Conservation (phyloP, 148 eudicot species). For the Heliamphora exappendiculata region DNA sequence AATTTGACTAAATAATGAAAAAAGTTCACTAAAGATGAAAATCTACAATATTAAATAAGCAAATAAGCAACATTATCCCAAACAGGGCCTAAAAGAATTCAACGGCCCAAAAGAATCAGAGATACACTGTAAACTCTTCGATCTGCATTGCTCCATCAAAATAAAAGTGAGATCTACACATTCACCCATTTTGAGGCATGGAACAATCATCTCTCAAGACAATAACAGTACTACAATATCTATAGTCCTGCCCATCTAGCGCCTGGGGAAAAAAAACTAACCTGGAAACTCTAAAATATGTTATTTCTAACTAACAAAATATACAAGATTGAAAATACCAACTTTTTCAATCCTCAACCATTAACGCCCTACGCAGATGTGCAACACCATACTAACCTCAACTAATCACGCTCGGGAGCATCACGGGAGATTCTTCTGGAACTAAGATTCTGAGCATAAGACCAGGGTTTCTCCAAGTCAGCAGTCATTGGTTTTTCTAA, state of each 20-base stretch:
- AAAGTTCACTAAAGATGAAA: too few relatives aligned
- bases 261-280: neutral
- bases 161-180: neutral
- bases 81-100: too few relatives aligned
- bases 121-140: too few relatives aligned
- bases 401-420: slow-evolving; percentile 48
- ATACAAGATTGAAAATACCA: neutral
- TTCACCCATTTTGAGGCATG: neutral
- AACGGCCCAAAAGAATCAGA: too few relatives aligned
- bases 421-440: slow-evolving; percentile 37
- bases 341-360: neutral
- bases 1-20: too few relatives aligned
- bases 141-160: neutral
- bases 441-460: slow-evolving; percentile 41
- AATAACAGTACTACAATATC: neutral
- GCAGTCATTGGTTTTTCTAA: slow-evolving; percentile 25
- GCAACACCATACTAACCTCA: neutral
- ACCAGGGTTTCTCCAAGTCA: slow-evolving; percentile 48
- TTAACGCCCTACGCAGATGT: neutral
- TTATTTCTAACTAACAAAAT: neutral
- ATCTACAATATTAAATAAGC: too few relatives aligned
- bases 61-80: too few relatives aligned
- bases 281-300: neutral
- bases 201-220: neutral
- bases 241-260: neutral